These are phyloP conservation scores for Tylopilus intermedius DNA, from an alignment of 768 basidiomycete genomes.

Conservation along the genomic window DNA sequence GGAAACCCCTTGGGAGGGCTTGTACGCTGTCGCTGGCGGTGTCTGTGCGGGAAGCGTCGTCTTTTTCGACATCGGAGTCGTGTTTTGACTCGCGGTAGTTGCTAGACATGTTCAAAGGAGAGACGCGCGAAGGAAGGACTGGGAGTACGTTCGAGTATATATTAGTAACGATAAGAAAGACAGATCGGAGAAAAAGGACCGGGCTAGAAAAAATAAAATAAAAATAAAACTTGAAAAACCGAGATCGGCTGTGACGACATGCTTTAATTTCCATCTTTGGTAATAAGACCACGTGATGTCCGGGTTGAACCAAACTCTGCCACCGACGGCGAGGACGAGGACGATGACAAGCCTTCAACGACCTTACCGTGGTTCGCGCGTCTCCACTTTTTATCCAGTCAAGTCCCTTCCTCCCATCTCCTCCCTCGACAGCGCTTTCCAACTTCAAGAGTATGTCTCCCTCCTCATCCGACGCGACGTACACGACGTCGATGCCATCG, in stretches of 20 bases:
- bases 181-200: conserved; percentile 2
- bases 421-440: conserved; percentile 85
- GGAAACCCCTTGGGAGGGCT: conserved; percentile 17
- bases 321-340: background rate
- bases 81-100: conserved; percentile 15
- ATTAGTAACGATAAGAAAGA: background rate
- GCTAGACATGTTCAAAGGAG: conserved; percentile 22
- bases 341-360: conserved; percentile 42
- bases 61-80: conserved; percentile 29
- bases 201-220: background rate
- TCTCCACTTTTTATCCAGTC: conserved; percentile 75
- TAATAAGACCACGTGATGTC: conserved; percentile 14
- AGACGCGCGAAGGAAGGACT: conserved; percentile 4
- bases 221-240: background rate
- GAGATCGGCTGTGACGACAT: background rate
- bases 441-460: conserved; percentile 91
- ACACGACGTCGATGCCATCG: conserved; percentile 81
- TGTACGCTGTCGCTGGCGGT: background rate
- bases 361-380: conserved; percentile 70
- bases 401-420: conserved; percentile 66
- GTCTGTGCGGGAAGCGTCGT: conserved; percentile 15
- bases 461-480: conserved; percentile 80
- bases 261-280: conserved; percentile 2
- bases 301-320: no score
- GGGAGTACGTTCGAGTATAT: background rate